A percentile compares a stretch with the other conserved stretches of the same genome.
These are phyloP conservation scores for Suillus tomentosus DNA, from an alignment of 768 basidiomycete genomes.

Conservation along the genomic window DNA sequence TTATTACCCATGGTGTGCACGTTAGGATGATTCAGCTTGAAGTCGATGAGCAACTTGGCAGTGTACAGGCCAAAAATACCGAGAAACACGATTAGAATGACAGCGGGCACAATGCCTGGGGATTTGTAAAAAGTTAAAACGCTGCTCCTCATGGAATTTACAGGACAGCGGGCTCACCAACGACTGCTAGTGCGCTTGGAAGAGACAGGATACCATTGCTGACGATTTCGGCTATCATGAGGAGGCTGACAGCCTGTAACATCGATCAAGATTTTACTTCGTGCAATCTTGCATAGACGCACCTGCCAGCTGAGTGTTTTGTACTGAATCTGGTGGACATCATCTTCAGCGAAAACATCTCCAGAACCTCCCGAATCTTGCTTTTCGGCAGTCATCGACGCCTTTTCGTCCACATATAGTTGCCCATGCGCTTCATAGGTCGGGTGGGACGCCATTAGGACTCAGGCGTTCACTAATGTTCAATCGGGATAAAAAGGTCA, in stretches of 20 bases:
- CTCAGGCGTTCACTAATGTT: no score
- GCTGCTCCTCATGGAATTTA: neutral
- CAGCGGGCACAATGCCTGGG: constrained; percentile 50
- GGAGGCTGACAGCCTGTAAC: constrained; percentile 44
- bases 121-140: neutral
- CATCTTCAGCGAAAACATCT: constrained; percentile 49
- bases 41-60: constrained; percentile 55
- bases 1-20: constrained; percentile 54
- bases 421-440: constrained; percentile 6
- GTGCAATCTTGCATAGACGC: constrained; percentile 1
- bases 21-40: constrained; percentile 55
- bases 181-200: constrained; percentile 51
- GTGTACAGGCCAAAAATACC: constrained; percentile 53
- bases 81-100: constrained; percentile 55
- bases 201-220: constrained; percentile 58
- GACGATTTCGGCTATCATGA: constrained; percentile 62
- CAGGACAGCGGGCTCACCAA: constrained; percentile 36
- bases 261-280: neutral
- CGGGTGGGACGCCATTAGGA: constrained; percentile 5
- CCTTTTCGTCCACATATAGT: constrained; percentile 6
- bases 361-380: neutral
- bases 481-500: no score
- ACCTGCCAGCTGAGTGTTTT: constrained; percentile 57
- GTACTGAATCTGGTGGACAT: constrained; percentile 49
- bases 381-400: neutral